phyloP scores from a whole-genome alignment of 208 protist genomes.

The Leishmania gerbilli region DNA sequence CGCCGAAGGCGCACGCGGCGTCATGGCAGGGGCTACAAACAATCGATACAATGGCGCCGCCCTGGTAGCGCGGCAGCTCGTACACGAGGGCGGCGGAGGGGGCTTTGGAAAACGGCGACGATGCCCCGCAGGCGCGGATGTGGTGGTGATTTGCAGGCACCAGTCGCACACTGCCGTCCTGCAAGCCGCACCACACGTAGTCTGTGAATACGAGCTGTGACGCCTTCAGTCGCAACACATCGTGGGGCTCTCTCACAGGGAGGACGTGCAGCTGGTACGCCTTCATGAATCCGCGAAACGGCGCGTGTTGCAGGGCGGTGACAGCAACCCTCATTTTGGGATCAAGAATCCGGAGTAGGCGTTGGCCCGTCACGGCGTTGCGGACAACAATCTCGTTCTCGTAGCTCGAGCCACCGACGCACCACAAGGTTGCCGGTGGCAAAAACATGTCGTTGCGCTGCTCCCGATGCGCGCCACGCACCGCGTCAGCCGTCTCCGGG shows the following conservation, averaged over 20 bases:
- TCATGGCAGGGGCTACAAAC: slow-evolving; percentile 75
- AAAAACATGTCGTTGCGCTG: slow-evolving; percentile 32
- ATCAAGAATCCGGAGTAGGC: slow-evolving; percentile 60
- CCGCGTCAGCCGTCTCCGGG: neutral
- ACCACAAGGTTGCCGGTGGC: slow-evolving; percentile 51
- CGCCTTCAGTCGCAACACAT: slow-evolving; percentile 65
- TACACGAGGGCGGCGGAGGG: slow-evolving; percentile 70
- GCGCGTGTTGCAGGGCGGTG: slow-evolving; percentile 73
- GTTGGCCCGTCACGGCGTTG: slow-evolving; percentile 50
- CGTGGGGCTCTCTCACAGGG: slow-evolving; percentile 55
- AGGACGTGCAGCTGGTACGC: slow-evolving; percentile 53
- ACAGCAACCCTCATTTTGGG: slow-evolving; percentile 70
- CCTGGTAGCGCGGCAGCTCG: slow-evolving; percentile 87
- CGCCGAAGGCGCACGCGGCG: slow-evolving; percentile 29
- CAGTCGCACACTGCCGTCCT: slow-evolving; percentile 83
- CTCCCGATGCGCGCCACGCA: slow-evolving; percentile 24
- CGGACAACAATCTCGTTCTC: slow-evolving; percentile 60
- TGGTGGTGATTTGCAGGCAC: slow-evolving; percentile 59
- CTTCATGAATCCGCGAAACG: slow-evolving; percentile 81
- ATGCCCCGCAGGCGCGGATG: slow-evolving; percentile 54
- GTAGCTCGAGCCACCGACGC: slow-evolving; percentile 45
- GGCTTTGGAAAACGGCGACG: slow-evolving; percentile 48
- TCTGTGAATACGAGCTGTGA: slow-evolving; percentile 73
- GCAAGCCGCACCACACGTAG: slow-evolving; percentile 89
- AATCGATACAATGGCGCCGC: slow-evolving; percentile 67